phyloP scores from a whole-genome alignment of 805 yeast species.

The Barnettozyma botsteinii region DNA sequence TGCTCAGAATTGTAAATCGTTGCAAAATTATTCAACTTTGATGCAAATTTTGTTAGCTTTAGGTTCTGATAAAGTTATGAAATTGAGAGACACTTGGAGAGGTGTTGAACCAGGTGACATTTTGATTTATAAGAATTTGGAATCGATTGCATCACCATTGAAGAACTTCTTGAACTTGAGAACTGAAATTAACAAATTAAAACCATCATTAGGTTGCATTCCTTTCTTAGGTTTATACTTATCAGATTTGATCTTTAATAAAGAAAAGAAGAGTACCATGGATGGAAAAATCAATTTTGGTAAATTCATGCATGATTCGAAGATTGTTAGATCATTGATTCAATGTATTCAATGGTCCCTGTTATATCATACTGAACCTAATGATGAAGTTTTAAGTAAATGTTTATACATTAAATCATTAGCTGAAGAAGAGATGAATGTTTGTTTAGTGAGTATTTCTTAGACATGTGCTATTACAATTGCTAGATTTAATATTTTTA shows the following conservation, averaged over 20 bases:
- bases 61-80: constrained; percentile 56
- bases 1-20: constrained; percentile 63
- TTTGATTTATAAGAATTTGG: constrained; percentile 59
- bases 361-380: constrained; percentile 49
- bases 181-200: constrained; percentile 51
- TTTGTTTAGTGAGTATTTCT: constrained; percentile 23
- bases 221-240: constrained; percentile 87
- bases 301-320: constrained; percentile 69
- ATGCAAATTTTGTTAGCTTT: constrained; percentile 85
- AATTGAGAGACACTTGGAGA: constrained; percentile 68
- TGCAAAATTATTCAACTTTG: constrained; percentile 82
- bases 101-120: constrained; percentile 67
- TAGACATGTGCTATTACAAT: not conserved
- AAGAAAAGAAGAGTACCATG: constrained; percentile 30
- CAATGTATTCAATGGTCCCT: constrained; percentile 83
- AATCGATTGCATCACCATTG: constrained; percentile 66
- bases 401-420: constrained; percentile 76
- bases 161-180: constrained; percentile 68
- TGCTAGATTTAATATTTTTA: not conserved
- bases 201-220: constrained; percentile 68
- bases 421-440: constrained; percentile 63
- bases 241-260: constrained; percentile 73
- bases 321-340: constrained; percentile 68
- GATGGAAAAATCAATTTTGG: constrained; percentile 57
- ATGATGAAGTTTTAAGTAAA: constrained; percentile 67